Conservation (phyloP, 140 eudicot species). For the Cichorium intybus region DNA sequence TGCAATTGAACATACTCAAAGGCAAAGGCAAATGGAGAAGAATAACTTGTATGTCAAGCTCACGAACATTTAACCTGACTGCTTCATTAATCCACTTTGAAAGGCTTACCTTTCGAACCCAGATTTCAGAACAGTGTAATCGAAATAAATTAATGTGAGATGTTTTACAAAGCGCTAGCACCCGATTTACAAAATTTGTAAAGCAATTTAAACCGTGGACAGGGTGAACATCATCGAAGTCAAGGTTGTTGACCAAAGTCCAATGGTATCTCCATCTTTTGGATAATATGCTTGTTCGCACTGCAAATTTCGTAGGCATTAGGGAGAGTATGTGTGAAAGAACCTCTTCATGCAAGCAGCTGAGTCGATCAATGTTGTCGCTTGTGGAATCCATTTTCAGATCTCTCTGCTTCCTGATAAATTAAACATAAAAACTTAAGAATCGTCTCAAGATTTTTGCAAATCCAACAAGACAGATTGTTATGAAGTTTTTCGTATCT, state of each 20-base stretch:
- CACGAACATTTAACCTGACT: neutral
- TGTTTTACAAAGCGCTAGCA: neutral
- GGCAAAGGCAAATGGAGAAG: neutral
- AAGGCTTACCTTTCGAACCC: neutral
- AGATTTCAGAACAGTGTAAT: neutral
- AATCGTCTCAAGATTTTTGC: too few relatives aligned
- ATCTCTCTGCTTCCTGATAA: neutral
- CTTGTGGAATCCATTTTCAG: neutral
- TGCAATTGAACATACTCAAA: neutral
- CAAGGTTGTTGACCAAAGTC: constrained; percentile 5
- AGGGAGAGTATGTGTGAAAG: constrained; percentile 10
- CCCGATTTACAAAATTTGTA: neutral
- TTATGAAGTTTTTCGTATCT: too few relatives aligned
- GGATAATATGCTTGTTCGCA: constrained; percentile 24
- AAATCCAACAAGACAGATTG: neutral
- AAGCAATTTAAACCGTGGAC: neutral
- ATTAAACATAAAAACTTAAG: neutral
- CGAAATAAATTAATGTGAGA: neutral
- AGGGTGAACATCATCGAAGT: neutral
- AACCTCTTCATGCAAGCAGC: constrained; percentile 19
- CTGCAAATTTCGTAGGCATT: constrained; percentile 15
- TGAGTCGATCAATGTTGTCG: constrained; percentile 4
- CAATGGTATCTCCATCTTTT: constrained; percentile 21
- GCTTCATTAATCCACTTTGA: neutral
- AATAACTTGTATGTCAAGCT: neutral